phyloP scores from a whole-genome alignment of 441 rosid genomes.

The Pelargonium myrrhifolium region DNA sequence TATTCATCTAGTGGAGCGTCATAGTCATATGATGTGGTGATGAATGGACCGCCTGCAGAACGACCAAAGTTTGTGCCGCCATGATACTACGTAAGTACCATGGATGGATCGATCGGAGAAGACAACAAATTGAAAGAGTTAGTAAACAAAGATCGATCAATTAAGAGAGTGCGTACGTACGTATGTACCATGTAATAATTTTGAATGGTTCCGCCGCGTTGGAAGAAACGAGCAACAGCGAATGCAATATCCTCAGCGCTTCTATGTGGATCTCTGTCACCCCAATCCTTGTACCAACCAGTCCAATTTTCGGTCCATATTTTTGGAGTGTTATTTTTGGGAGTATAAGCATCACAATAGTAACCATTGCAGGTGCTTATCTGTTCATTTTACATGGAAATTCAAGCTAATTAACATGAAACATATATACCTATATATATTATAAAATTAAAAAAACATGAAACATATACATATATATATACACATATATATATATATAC shows the following conservation, averaged over 20 bases:
- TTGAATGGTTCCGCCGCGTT: constrained; percentile 19
- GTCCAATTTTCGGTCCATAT: constrained; percentile 34
- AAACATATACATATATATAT: too few species aligned
- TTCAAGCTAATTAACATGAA: too few species aligned
- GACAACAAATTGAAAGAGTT: too few species aligned
- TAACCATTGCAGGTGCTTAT: constrained; percentile 33
- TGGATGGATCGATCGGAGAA: constrained; percentile 17
- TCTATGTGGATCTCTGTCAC: constrained; percentile 23
- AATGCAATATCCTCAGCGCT: constrained; percentile 28
- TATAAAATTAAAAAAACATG: too few species aligned
- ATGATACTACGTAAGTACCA: constrained; percentile 23
- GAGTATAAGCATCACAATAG: constrained; percentile 24
- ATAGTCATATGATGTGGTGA: constrained; percentile 16
- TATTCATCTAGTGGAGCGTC: constrained; percentile 28
- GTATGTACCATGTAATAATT: constrained; percentile 32
- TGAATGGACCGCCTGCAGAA: constrained; percentile 20
- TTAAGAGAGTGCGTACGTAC: too few species aligned
- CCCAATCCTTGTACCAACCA: constrained; percentile 34
- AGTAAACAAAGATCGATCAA: too few species aligned
- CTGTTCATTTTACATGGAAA: constrained; percentile 30
- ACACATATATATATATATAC: constrained; percentile 10
- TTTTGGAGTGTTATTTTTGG: constrained; percentile 23
- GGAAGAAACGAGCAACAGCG: constrained; percentile 30
- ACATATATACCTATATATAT: too few species aligned
- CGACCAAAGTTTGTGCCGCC: constrained; percentile 19